phyloP scores from a whole-genome alignment of 352 stramenopile genomes.

The Phytophthora pisi region DNA sequence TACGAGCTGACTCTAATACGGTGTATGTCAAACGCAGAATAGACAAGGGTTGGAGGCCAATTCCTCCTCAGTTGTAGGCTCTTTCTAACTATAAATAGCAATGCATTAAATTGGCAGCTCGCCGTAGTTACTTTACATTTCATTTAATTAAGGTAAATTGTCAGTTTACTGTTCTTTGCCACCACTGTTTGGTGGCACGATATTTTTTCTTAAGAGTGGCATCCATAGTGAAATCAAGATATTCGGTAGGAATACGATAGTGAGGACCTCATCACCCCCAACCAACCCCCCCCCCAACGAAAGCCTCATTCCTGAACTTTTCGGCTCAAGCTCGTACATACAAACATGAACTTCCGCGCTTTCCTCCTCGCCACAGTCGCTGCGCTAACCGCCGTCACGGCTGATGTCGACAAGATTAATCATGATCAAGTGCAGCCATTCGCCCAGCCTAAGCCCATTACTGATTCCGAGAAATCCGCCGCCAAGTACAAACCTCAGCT shows the following conservation, averaged over 20 bases:
- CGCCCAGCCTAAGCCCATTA: not conserved
- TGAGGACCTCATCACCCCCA: not conserved
- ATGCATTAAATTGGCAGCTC: no score
- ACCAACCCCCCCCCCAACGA: not conserved
- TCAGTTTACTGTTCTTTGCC: no score
- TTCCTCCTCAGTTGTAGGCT: no score
- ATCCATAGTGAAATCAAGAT: not conserved
- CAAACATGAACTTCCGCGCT: slow-evolving; percentile 3
- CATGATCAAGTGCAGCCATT: slow-evolving; percentile 18
- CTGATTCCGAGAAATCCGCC: slow-evolving; percentile 11
- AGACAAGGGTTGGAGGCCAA: no score
- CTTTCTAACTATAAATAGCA: no score
- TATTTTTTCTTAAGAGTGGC: no score
- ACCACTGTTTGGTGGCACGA: no score
- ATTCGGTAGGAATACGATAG: not conserved
- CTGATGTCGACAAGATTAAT: slow-evolving; percentile 1
- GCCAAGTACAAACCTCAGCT: slow-evolving; percentile 20
- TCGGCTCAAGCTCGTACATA: not conserved
- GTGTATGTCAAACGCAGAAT: no score
- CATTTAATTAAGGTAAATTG: no score
- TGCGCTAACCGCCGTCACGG: not conserved
- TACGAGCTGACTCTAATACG: no score
- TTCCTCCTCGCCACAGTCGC: slow-evolving; percentile 1
- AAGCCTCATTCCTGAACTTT: not conserved
- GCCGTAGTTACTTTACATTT: no score